Conservation (phyloP, 2,329 filamentous ascomycete species). For the Arthrinium puccinioides region DNA sequence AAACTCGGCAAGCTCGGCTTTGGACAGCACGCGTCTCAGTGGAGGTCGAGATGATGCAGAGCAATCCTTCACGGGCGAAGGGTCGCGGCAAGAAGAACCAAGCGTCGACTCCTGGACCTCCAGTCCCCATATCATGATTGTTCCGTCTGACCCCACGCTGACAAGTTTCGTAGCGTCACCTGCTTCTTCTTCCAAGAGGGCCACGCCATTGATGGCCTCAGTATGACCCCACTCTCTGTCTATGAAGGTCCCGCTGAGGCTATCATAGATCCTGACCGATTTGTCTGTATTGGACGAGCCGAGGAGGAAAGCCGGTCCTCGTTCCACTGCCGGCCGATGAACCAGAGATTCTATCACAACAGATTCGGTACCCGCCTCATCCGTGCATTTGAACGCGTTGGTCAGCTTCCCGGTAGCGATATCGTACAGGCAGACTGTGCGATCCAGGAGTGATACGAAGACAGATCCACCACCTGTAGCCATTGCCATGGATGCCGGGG, state of each 20-base stretch:
- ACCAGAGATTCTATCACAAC: slow-evolving; percentile 77
- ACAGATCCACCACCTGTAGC: slow-evolving; percentile 52
- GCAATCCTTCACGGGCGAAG: slow-evolving; percentile 45
- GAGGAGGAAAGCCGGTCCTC: slow-evolving; percentile 60
- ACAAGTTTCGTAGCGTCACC: slow-evolving; percentile 52
- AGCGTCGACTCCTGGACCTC: slow-evolving; percentile 39
- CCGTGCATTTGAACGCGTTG: slow-evolving; percentile 73
- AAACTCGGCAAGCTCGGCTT: slow-evolving; percentile 79
- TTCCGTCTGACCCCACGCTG: slow-evolving; percentile 72
- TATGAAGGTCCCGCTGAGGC: slow-evolving; percentile 67
- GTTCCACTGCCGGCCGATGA: slow-evolving; percentile 48
- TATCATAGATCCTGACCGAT: slow-evolving; percentile 84
- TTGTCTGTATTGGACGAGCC: slow-evolving; percentile 95
- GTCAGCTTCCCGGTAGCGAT: slow-evolving; percentile 62
- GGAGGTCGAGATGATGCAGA: slow-evolving; percentile 58
- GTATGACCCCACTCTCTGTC: slow-evolving; percentile 93
- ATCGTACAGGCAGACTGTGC: slow-evolving; percentile 54
- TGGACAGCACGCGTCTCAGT: slow-evolving; percentile 77
- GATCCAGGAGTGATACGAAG: slow-evolving; percentile 54
- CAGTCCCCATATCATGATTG: slow-evolving; percentile 72
- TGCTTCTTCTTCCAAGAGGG: slow-evolving; percentile 57
- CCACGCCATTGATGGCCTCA: slow-evolving; percentile 82
- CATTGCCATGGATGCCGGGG: slow-evolving; percentile 77
- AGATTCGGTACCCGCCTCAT: slow-evolving; percentile 72
- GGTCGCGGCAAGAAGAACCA: slow-evolving; percentile 38